Conservation (phyloP, 1,139 yeast genomes). For the Suhomyces ambrosiae region DNA sequence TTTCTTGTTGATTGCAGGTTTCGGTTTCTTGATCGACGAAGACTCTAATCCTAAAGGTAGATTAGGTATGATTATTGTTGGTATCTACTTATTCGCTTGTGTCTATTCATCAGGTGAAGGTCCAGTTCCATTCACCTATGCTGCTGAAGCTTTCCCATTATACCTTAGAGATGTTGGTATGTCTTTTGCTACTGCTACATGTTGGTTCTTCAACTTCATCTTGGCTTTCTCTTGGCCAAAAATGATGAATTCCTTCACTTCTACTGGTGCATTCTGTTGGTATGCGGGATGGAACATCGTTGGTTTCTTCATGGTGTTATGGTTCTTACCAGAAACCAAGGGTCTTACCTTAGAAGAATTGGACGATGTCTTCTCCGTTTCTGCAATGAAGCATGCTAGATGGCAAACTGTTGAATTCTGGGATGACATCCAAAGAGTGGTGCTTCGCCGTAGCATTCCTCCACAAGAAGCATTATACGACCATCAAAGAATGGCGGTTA, state of each 20-base stretch:
- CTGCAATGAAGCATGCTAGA: conserved; percentile 53
- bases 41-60: conserved; percentile 49
- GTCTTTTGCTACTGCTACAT: conserved; percentile 80
- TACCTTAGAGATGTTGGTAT: conserved; percentile 85
- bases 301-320: conserved; percentile 69
- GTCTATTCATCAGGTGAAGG: conserved; percentile 88
- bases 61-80: conserved; percentile 65
- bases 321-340: conserved; percentile 72
- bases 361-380: conserved; percentile 68
- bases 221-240: conserved; percentile 86
- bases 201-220: conserved; percentile 85
- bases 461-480: conserved; percentile 58
- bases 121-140: conserved; percentile 87
- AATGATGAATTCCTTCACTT: conserved; percentile 60
- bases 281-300: conserved; percentile 86
- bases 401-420: conserved; percentile 53
- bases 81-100: conserved; percentile 71
- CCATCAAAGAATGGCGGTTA: conserved; percentile 60
- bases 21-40: conserved; percentile 67
- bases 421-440: conserved; percentile 45
- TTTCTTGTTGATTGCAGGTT: conserved; percentile 71
- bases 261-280: conserved; percentile 87
- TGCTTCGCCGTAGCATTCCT: conserved; percentile 45
- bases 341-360: conserved; percentile 70
- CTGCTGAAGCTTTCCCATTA: conserved; percentile 86